These are phyloP conservation scores for Patellifolia procumbens DNA, from an alignment of 179 eudicot genomes.

Conservation along the genomic window DNA sequence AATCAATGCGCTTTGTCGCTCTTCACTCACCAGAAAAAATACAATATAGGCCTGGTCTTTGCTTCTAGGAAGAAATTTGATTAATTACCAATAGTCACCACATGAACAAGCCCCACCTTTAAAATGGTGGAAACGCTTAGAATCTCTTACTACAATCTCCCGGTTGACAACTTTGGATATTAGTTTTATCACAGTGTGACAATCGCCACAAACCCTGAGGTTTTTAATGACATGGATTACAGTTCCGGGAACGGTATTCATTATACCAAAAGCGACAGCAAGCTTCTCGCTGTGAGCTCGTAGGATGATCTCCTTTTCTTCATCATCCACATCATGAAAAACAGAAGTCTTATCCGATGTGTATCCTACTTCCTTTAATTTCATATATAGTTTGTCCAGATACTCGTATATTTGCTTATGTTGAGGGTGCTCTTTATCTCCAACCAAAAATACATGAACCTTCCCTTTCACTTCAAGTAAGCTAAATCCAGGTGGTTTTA, in stretches of 20 bases:
- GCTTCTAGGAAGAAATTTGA: background rate
- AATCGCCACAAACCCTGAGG: constrained; percentile 73
- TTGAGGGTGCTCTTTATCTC: constrained; percentile 75
- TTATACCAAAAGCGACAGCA: constrained; percentile 67
- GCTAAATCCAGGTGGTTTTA: constrained; percentile 70
- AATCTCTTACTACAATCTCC: constrained; percentile 73
- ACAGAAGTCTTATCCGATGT: constrained; percentile 61
- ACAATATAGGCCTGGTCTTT: background rate
- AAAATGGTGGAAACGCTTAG: constrained; percentile 76
- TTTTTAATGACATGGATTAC: constrained; percentile 68
- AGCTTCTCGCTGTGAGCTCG: constrained; percentile 76
- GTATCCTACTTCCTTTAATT: constrained; percentile 62
- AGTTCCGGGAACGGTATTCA: constrained; percentile 62
- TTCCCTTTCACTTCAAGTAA: constrained; percentile 58
- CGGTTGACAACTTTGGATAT: constrained; percentile 56
- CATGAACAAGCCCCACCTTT: constrained; percentile 70
- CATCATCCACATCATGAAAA: constrained; percentile 71
- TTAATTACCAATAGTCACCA: constrained; percentile 67
- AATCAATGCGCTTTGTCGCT: too few species aligned
- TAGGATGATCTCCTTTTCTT: constrained; percentile 66
- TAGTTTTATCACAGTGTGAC: constrained; percentile 70
- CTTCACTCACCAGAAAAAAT: too few species aligned
- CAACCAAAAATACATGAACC: constrained; percentile 69
- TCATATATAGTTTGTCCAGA: constrained; percentile 46
- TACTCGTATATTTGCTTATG: constrained; percentile 53